A percentile compares a stretch with the other conserved stretches of the same genome.
phyloP scores from a whole-genome alignment of 2,329 filamentous ascomycete genomes.

The Keithomyces neogunnii region DNA sequence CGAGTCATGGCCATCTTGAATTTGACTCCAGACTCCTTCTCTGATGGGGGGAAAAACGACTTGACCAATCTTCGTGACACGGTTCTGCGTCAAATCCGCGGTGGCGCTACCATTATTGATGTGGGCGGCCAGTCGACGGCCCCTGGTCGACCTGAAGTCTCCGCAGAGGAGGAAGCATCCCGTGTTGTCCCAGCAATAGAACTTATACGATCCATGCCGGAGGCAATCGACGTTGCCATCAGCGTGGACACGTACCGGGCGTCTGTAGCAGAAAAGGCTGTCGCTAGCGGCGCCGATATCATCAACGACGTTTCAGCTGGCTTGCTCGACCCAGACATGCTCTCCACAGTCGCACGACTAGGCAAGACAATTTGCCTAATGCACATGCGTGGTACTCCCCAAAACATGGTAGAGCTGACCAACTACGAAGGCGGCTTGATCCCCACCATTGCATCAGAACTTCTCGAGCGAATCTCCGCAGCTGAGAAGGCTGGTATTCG shows the following conservation, averaged over 20 bases:
- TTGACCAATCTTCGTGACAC: conserved; percentile 46
- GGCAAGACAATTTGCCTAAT: conserved; percentile 76
- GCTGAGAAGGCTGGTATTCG: conserved; percentile 76
- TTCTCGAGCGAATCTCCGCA: conserved; percentile 59
- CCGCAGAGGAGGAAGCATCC: conserved; percentile 62
- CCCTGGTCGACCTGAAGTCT: conserved; percentile 62
- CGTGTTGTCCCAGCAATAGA: conserved; percentile 75
- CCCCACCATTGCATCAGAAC: conserved; percentile 55
- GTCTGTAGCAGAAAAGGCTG: conserved; percentile 66
- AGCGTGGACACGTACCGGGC: conserved; percentile 93
- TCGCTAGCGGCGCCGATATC: conserved; percentile 76
- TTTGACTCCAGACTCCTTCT: conserved; percentile 93
- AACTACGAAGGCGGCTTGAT: conserved; percentile 64
- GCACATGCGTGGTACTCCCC: conserved; percentile 87
- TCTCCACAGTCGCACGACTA: conserved; percentile 67
- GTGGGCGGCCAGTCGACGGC: conserved; percentile 90
- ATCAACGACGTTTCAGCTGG: conserved; percentile 94
- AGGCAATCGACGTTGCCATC: conserved; percentile 57
- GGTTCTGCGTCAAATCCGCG: conserved; percentile 52
- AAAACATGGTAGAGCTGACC: conserved; percentile 66
- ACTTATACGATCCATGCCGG: conserved; percentile 59
- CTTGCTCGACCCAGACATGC: conserved; percentile 69
- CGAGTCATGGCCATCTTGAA: conserved; percentile 92
- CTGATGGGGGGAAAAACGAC: conserved; percentile 67
- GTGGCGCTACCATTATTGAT: conserved; percentile 79